These are phyloP conservation scores for Arthrobotrys megalospora DNA, from an alignment of 2,329 filamentous ascomycete species.

Conservation along the genomic window DNA sequence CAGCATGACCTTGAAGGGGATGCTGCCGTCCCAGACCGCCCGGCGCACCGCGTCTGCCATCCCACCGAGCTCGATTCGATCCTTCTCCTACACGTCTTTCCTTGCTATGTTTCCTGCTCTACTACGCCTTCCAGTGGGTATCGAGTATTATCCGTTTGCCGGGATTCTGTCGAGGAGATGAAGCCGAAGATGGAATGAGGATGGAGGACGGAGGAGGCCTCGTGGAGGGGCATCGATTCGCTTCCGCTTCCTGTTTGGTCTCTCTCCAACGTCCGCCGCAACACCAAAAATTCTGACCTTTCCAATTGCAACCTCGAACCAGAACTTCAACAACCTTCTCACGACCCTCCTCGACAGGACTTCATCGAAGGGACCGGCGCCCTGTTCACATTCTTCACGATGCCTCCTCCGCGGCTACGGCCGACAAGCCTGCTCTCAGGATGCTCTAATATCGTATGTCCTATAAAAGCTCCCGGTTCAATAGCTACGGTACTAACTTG, in stretches of 20 bases:
- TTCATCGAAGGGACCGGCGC: slow-evolving; percentile 22
- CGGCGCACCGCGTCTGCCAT: slow-evolving; percentile 61
- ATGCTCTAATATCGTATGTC: slow-evolving; percentile 41
- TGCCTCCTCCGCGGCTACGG: slow-evolving; percentile 57
- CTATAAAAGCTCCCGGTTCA: neutral
- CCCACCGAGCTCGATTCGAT: slow-evolving; percentile 5
- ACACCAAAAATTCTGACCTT: slow-evolving; percentile 55
- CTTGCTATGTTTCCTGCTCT: neutral
- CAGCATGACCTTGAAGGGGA: slow-evolving; percentile 64
- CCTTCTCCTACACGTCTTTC: neutral
- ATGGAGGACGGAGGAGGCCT: slow-evolving; percentile 1
- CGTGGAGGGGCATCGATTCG: slow-evolving; percentile 16
- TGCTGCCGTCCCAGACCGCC: slow-evolving; percentile 64
- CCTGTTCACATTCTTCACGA: slow-evolving; percentile 8
- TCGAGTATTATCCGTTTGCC: neutral
- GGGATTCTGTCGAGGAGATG: slow-evolving; percentile 3
- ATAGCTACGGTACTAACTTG: slow-evolving; percentile 12
- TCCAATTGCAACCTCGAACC: slow-evolving; percentile 20
- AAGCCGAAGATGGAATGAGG: slow-evolving; percentile 10
- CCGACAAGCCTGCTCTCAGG: slow-evolving; percentile 40
- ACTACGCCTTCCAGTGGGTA: neutral
- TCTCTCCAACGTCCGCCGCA: slow-evolving; percentile 36
- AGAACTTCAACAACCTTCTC: neutral
- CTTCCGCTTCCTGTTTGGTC: slow-evolving; percentile 26
- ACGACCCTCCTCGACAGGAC: slow-evolving; percentile 11